Base-by-base conservation (phyloP, 2,329 filamentous ascomycete genomes). In the Xylariaceae sp. region DNA sequence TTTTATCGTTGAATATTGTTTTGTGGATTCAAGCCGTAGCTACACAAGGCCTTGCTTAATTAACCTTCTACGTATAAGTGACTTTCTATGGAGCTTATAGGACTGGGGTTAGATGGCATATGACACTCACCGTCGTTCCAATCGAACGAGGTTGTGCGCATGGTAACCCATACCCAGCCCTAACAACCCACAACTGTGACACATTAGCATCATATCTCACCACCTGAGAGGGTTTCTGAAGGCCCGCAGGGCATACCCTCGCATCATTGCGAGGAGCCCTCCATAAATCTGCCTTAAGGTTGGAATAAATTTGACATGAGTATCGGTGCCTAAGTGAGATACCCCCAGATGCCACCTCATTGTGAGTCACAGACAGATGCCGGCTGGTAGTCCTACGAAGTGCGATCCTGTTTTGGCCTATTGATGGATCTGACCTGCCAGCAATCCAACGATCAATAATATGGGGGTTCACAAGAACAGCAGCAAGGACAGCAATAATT, bases 291-390 rank as follows among this genome's bases (percentile, higher is more conserved):
- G n/a, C n/a, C n/a, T n/a, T n/a, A n/a, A n/a, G n/a, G n/a, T n/a
- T n/a, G n/a, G n/a, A n/a, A n/a, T n/a, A n/a, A n/a, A n/a, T n/a
- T n/a, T n/a, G n/a, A n/a, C n/a, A 15, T 37, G 29, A 33, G 16
- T 42, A 23, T 53, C 51, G 49, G 32, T 53, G 56, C 53, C 53
- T 41, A 56, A 59, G 24, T 18, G 40, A 39, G 27, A 43, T 32
- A 40, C 35, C 15, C 15, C 26, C 32, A 36, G 30, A 47, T 36
- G 41, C 44, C 50, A 59, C 44, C 49, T 59, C 56, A 59, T 47
- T n/a, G 16, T 59, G 56, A 56, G 49, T 59, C 56, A 59, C 50
- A 36, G 36, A 10, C 23, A 46, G 24, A 49, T 45, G 50, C 46
- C 50, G 32, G 49, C 30, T 33, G 41, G 30, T 33, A 32, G 3